Evolutionary conservation across 2,329 filamentous ascomycete genomes (phyloP), one percentile per base, ranked within the genome.

Genomic region (Ophiosphaerella korrae): DNA sequence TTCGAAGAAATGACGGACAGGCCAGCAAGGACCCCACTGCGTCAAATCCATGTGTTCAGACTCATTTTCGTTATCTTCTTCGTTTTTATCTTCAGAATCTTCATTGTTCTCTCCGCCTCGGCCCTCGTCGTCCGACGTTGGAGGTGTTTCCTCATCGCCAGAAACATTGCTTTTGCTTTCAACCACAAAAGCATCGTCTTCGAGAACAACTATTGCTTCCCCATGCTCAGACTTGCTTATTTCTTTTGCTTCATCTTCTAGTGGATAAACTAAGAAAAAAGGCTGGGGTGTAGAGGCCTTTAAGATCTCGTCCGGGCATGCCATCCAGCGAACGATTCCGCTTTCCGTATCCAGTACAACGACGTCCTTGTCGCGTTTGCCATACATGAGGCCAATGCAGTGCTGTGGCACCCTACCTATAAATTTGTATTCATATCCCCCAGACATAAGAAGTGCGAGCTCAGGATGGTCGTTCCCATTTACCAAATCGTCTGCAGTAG

Each of bases 1-100:
- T 42, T 45, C 48, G 14, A 45, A 45, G 14, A 50, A 45, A 18
- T 50, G 12, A 21, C 42, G 18, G 9, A 50, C 14, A 4, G 16
- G 35, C 48, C 42, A 42, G 24, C 36, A 24, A 35, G 42, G 8
- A n/a, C 42, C 41, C 26, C 47, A 50, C 16, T 18, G 13, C 18
- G 3, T 36, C 35, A 24, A 7, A 16, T 11, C 23, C 5, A 39
- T 23, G 1, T 33, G 24, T 1, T 40, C 40, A 14, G 8, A n/a
- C 2, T 29, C 24, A 18, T 38, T 13, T 4, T 38, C 40, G 16
- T 40, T 36, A 2, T 45, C 35, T 3, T 45, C 26, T 2, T 35
- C 41, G 5, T 41, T 36, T n/a, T 40, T 24, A 5, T 41, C 24
- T 3, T 45, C 36, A 11, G 29, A 29, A 13, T 43, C 26, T 43